These are phyloP conservation scores for Pyricularia grisea DNA, from an alignment of 2,329 filamentous ascomycete genomes.

Conservation along the genomic window DNA sequence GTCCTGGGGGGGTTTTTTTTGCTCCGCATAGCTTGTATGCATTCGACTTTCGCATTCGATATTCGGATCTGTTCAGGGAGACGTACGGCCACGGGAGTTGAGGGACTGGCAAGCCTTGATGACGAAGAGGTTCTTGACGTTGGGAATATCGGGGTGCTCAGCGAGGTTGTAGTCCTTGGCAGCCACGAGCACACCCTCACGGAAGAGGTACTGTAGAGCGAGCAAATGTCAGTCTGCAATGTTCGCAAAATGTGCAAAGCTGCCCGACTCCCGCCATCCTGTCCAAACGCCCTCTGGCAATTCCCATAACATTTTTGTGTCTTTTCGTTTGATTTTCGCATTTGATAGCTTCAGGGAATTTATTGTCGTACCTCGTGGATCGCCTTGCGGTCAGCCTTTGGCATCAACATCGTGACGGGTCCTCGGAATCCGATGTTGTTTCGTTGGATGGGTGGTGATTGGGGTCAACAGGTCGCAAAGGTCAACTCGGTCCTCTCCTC, in stretches of 20 bases:
- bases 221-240: background rate
- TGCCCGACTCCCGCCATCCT: background rate
- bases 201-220: slow-evolving; percentile 61
- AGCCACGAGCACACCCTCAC: slow-evolving; percentile 85
- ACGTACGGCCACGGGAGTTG: slow-evolving; percentile 77
- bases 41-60: background rate
- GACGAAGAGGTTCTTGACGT: slow-evolving; percentile 99
- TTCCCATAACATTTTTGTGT: background rate
- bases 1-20: background rate
- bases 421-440: background rate
- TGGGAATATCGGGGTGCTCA: slow-evolving; percentile 90
- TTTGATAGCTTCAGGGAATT: background rate
- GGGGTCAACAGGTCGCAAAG: background rate
- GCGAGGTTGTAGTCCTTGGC: slow-evolving; percentile 94
- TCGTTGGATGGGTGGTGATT: slow-evolving; percentile 1
- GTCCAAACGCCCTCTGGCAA: background rate
- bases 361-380: slow-evolving; percentile 62
- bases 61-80: background rate
- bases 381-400: slow-evolving; percentile 99
- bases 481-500: slow-evolving; percentile 1
- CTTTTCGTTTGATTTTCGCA: background rate
- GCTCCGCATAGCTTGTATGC: background rate
- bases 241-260: background rate
- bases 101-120: slow-evolving; percentile 99
- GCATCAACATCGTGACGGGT: slow-evolving; percentile 81